A percentile compares a stretch with the other conserved stretches of the same genome.
Conservation (phyloP, 208 protist genomes). For the Kentomonas sorsogonicus region DNA sequence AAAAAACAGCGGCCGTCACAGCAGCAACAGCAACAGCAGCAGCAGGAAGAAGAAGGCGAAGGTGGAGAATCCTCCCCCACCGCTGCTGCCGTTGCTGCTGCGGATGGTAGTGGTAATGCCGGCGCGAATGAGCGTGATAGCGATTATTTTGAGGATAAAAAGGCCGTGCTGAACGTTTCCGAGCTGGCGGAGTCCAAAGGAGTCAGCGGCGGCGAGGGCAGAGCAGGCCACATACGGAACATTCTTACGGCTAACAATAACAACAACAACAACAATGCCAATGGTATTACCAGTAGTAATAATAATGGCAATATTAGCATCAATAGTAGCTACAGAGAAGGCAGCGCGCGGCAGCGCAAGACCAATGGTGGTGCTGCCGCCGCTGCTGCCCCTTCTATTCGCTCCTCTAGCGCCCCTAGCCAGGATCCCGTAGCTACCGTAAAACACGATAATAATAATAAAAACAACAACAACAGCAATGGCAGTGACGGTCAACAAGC, state of each 20-base stretch:
- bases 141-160: constrained; percentile 3
- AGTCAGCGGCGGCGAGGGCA: no score
- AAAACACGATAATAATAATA: background rate
- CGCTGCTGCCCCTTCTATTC: background rate
- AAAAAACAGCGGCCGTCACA: background rate
- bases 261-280: no score
- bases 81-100: no score
- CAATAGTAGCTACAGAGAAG: no score
- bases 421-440: background rate
- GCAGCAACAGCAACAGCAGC: background rate
- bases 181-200: no score
- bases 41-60: background rate
- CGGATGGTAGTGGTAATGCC: background rate
- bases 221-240: no score
- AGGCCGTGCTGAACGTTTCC: background rate
- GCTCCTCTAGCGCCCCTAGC: background rate
- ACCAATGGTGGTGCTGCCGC: constrained; percentile 1
- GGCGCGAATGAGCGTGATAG: background rate
- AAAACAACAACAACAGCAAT: constrained; percentile 2
- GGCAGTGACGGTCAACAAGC: background rate
- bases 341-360: no score
- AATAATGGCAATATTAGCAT: no score
- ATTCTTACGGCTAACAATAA: no score
- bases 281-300: no score
- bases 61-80: background rate